phyloP scores from a whole-genome alignment of 179 eudicot genomes.

The Spergularia azorica region DNA sequence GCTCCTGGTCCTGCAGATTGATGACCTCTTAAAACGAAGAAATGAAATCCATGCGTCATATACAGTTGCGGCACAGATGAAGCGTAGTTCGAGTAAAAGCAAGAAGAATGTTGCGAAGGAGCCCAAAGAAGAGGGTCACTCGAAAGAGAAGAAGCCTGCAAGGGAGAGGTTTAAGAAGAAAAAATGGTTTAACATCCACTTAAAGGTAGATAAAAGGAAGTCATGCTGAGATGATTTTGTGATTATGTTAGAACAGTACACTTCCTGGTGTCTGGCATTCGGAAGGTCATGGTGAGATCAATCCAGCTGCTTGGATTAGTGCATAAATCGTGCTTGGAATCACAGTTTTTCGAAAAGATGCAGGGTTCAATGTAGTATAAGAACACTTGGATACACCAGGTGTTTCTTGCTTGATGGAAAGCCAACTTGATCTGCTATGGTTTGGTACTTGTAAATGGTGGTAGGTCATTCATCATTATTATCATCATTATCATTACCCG shows the following conservation, averaged over 20 bases:
- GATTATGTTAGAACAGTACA: neutral
- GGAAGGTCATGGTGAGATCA: neutral
- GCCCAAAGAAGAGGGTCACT: conserved; percentile 50
- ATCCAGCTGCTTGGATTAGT: conserved; percentile 37
- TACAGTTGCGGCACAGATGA: conserved; percentile 57
- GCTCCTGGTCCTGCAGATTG: conserved; percentile 56
- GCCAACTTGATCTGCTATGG: conserved; percentile 16
- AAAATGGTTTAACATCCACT: conserved; percentile 78
- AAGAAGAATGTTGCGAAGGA: conserved; percentile 55
- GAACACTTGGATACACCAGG: neutral
- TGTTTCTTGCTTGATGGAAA: conserved; percentile 12
- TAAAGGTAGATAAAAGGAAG: conserved; percentile 76
- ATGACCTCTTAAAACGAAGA: conserved; percentile 75
- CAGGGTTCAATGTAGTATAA: conserved; percentile 7
- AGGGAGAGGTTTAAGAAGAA: conserved; percentile 77
- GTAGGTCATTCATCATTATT: no score
- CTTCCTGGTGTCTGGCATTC: neutral
- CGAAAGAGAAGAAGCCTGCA: conserved; percentile 55
- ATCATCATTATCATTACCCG: no score
- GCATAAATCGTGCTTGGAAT: neutral
- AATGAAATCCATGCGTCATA: conserved; percentile 79
- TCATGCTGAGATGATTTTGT: conserved; percentile 46
- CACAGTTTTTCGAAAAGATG: conserved; percentile 16
- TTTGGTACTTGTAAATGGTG: conserved; percentile 2
- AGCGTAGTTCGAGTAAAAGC: conserved; percentile 59